Evolutionary conservation across 2,329 filamentous ascomycete genomes (phyloP), one percentile per base, ranked within the genome.

Genomic region (Xylariales sp.): DNA sequence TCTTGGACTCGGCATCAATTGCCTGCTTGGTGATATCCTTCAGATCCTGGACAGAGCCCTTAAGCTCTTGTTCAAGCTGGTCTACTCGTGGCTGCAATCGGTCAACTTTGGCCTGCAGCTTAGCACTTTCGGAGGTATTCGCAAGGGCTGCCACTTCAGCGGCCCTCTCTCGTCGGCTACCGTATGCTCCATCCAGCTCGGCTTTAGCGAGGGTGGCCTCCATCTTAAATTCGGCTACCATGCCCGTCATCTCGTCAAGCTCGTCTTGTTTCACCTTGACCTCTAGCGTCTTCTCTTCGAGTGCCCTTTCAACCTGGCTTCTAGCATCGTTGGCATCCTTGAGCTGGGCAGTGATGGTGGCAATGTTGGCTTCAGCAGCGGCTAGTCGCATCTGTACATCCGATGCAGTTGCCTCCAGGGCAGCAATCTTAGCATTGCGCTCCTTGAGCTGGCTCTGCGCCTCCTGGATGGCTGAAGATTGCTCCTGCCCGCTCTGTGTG

Each of bases 21-120:
- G 57, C 57, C 39, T 59, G 57, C 40, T 55, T 54, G 35, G 58
- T 54, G 3, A 60, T 50, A 20, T 53, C 50, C 12, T 54, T 53
- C 29, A 60, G 44, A 42, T 60, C 56, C 33, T 54, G 43, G 28
- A 51, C 52, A 8, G 56, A 57, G n/a, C 70, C 62, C 42, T 79
- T 74, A 15, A 94, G 67, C 51, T 88, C 81, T 54, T 84, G 88
- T 55, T 85, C 77, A 40, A 81, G 63, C 43, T 62, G 63, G 32
- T 69, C 66, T 16, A 78, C 61, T 47, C 77, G 68, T 16, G 57
- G 53, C 55, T 85, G 76, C 39, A 81, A 63, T 42, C 61, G 62
- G 28, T 68, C 65, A 17, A 78, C 61, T 48, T 76, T 68, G 24
- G 39, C 41, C 38, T 54, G 50, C 40, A 56, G 35, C 46, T 50